Evolutionary conservation across 2,329 filamentous ascomycete genomes (phyloP).

Genomic region (Juglanconis sp.): DNA sequence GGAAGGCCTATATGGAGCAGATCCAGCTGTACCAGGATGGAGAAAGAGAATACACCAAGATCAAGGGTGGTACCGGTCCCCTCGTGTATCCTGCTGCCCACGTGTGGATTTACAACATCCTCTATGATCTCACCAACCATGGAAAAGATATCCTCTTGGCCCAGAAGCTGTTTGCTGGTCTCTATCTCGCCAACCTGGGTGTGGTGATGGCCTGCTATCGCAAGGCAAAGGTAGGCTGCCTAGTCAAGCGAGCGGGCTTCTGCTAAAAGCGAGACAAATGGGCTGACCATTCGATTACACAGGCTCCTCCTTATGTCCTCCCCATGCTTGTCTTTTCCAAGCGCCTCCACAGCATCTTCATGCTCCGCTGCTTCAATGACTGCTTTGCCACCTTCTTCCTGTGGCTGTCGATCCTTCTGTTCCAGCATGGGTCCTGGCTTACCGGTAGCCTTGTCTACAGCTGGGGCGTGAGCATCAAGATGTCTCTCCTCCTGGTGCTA

Average conservation of each 20-base stretch:
- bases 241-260: not conserved
- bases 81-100: conserved; percentile 93
- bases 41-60: conserved; percentile 82
- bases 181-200: conserved; percentile 75
- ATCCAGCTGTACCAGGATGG: conserved; percentile 74
- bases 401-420: conserved; percentile 75
- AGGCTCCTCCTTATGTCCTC: conserved; percentile 84
- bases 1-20: conserved; percentile 96
- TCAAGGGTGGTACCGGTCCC: conserved; percentile 85
- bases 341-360: conserved; percentile 86
- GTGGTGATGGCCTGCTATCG: conserved; percentile 82
- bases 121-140: conserved; percentile 74
- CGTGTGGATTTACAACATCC: conserved; percentile 80
- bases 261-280: not conserved
- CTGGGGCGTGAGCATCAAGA: conserved; percentile 85
- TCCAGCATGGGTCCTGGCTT: conserved; percentile 73
- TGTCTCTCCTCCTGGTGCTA: conserved; percentile 80
- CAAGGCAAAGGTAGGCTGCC: conserved; percentile 57
- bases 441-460: conserved; percentile 71
- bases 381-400: conserved; percentile 82
- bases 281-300: not conserved
- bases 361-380: conserved; percentile 94
- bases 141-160: conserved; percentile 74
- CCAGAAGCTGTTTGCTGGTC: conserved; percentile 76
- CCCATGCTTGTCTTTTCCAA: conserved; percentile 86